These are phyloP conservation scores for Xanthoconium separans DNA, from an alignment of 1,284 basidiomycete species.

Conservation along the genomic window DNA sequence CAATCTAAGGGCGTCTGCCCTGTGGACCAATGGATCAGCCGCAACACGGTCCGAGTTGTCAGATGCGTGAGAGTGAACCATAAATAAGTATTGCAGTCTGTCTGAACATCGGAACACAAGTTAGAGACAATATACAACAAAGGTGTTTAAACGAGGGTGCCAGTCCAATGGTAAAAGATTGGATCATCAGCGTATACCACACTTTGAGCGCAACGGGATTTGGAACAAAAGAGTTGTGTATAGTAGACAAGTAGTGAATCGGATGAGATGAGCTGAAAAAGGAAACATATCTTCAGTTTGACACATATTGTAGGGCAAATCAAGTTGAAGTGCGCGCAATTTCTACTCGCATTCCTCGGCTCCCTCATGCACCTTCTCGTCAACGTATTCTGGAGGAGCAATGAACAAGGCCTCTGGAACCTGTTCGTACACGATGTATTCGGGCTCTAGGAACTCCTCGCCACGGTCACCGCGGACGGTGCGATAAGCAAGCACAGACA, in stretches of 20 bases:
- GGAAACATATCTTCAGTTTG: not conserved
- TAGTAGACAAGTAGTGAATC: conserved; percentile 5
- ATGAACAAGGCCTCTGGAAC: conserved; percentile 38
- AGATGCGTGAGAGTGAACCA: too few species aligned
- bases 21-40: too few species aligned
- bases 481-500: conserved; percentile 59
- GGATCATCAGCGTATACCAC: not conserved
- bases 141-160: conserved; percentile 21
- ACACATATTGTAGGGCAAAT: not conserved
- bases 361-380: conserved; percentile 34
- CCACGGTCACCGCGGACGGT: conserved; percentile 44
- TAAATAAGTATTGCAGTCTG: not conserved
- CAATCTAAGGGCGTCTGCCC: too few species aligned
- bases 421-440: conserved; percentile 39
- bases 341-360: conserved; percentile 21
- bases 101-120: not conserved
- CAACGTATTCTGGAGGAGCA: conserved; percentile 51
- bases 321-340: not conserved
- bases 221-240: conserved; percentile 1
- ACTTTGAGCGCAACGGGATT: not conserved
- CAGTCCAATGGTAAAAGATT: conserved; percentile 10
- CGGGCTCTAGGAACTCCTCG: conserved; percentile 35
- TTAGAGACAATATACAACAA: conserved; percentile 17
- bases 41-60: too few species aligned
- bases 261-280: not conserved